Evolutionary conservation across 306 rosid genomes (phyloP), one percentile per base, ranked within the genome.

Genomic region (Lupinus albus): DNA sequence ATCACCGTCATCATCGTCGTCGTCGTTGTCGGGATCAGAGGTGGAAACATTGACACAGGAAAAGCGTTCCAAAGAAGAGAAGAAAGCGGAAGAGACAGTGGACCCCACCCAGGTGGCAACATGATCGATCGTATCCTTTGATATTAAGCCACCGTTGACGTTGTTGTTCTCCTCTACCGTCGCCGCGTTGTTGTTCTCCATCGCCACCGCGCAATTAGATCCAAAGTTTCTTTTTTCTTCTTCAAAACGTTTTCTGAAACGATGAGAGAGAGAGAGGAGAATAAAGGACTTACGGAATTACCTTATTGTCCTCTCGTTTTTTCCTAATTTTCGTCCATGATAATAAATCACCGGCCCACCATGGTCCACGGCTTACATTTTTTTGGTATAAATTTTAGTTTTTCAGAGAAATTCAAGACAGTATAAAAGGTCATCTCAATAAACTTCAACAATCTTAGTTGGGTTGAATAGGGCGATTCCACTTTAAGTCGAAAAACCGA

Each of bases 21-120:
- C 87, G n/a, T 85, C 89, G 8, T 76, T 42, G 36, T 89, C 91
- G 67, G 72, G 70, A 13, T 81, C 96, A 36, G 68, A 38, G 80
- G 93, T 87, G 80, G 91, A 3, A 84, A 89, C 64, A 81, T 89
- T 85, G 83, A 89, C 89, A 83, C 93, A 89, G 18, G 93, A 83
- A 70, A 83, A 89, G 76, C 96, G 91, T 72, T 89, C 89, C 28
- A 89, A 78, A 14, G 96, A 89, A 52, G 91, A 84, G 68, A 89
- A 89, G 87, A 89, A 89, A 47, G 93, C 96, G 45, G 93, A 83
- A 3, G 87, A 71, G 21, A 89, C 86, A 57, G 93, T 83, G 81
- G 93, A 77, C 12, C 93, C 78, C 4, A 89, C 52, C 93, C 96
- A 89, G 30, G 59, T 33, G 0, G 96, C 87, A 53, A 80, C 68